Evolutionary conservation across 2,329 filamentous ascomycete genomes (phyloP).

Genomic region (Alternaria consortialis): DNA sequence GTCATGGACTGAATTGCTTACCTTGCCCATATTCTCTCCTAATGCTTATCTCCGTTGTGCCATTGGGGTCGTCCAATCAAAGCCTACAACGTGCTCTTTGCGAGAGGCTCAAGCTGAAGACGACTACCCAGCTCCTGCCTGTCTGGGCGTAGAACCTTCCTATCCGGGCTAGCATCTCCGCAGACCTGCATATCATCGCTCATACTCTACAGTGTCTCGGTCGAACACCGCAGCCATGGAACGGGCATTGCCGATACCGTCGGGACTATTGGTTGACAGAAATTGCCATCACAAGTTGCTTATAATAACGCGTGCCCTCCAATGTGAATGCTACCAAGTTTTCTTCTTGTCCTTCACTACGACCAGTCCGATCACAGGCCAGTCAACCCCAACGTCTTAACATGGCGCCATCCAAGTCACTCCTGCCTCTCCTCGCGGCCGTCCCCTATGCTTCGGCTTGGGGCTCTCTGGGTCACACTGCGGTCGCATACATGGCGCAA

Average conservation of each 20-base stretch:
- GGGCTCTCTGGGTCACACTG: constrained; percentile 64
- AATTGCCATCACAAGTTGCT: constrained; percentile 9
- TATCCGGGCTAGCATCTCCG: constrained; percentile 34
- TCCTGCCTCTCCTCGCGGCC: constrained; percentile 37
- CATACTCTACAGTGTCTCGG: constrained; percentile 11
- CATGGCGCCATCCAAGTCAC: constrained; percentile 36
- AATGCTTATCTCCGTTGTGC: constrained; percentile 6
- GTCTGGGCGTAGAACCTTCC: constrained; percentile 31
- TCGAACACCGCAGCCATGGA: constrained; percentile 28
- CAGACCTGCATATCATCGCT: constrained; percentile 29
- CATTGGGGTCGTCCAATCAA: constrained; percentile 8
- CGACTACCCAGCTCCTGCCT: constrained; percentile 6
- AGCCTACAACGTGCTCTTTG: constrained; percentile 6
- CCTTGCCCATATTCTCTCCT: not conserved
- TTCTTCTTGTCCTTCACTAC: not conserved
- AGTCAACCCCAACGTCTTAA: not conserved
- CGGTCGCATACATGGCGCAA: constrained; percentile 64
- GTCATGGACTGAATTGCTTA: not conserved
- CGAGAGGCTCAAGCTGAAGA: constrained; percentile 1
- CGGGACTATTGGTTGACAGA: constrained; percentile 16
- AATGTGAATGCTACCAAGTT: not conserved
- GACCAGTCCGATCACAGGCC: not conserved
- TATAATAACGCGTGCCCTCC: constrained; percentile 1
- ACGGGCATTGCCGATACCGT: constrained; percentile 43
- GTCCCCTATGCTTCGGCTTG: constrained; percentile 53